Percentiles rank a stretch among this genome's conserved stretches.
phyloP scores from a whole-genome alignment of 148 eudicot species.

The Amaranthus cruentus region DNA sequence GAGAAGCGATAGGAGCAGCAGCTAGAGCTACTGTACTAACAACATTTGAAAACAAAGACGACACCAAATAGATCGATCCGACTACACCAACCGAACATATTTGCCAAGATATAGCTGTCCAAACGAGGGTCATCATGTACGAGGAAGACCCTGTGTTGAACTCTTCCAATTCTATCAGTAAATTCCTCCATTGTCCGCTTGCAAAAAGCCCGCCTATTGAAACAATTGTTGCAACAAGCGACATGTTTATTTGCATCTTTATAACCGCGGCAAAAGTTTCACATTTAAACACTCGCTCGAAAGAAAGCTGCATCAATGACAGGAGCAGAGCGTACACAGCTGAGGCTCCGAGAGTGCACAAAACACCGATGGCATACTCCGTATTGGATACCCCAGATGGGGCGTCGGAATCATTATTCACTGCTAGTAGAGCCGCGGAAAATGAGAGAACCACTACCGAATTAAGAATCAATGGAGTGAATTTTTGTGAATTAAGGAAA shows the following conservation, averaged over 20 bases:
- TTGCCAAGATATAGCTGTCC: slow-evolving; percentile 39
- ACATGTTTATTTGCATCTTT: slow-evolving; percentile 35
- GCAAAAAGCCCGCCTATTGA: slow-evolving; percentile 25
- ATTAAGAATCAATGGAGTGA: slow-evolving; percentile 34
- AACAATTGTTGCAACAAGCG: slow-evolving; percentile 27
- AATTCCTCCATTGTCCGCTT: slow-evolving; percentile 37
- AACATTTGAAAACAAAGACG: slow-evolving; percentile 43
- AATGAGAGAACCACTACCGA: slow-evolving; percentile 32
- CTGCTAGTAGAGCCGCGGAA: slow-evolving; percentile 32
- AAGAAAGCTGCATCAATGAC: slow-evolving; percentile 34
- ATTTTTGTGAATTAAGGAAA: slow-evolving; percentile 34
- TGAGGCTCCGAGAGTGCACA: slow-evolving; percentile 32
- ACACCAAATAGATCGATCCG: slow-evolving; percentile 39
- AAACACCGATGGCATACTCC: slow-evolving; percentile 22
- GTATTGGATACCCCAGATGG: slow-evolving; percentile 18
- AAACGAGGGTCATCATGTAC: slow-evolving; percentile 35
- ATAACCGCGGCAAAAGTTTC: slow-evolving; percentile 28
- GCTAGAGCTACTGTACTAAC: slow-evolving; percentile 31
- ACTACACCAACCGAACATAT: slow-evolving; percentile 35
- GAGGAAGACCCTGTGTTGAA: slow-evolving; percentile 27
- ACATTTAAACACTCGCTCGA: slow-evolving; percentile 28
- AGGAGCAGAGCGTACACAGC: slow-evolving; percentile 36
- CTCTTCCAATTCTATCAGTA: slow-evolving; percentile 26
- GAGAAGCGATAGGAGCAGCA: slow-evolving; percentile 29
- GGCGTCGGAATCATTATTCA: slow-evolving; percentile 7